phyloP scores from a whole-genome alignment of 169 alveolate genomes.

The Plasmodium blacklocki region DNA sequence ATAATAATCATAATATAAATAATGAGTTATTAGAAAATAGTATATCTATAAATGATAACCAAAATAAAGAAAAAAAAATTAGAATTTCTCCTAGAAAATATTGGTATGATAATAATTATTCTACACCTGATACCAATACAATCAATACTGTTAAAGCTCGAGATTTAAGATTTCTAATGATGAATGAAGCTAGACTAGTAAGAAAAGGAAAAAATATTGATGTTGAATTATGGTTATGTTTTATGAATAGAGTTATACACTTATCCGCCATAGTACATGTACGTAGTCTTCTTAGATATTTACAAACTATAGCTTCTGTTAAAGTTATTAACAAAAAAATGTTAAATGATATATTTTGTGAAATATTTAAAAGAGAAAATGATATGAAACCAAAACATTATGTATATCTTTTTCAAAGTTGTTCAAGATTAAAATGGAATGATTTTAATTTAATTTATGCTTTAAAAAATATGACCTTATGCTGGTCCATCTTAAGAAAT shows the following conservation, averaged over 20 bases:
- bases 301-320: slow-evolving; percentile 81
- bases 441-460: slow-evolving; percentile 82
- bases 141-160: slow-evolving; percentile 38
- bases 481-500: slow-evolving; percentile 86
- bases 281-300: slow-evolving; percentile 80
- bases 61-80: slow-evolving; percentile 47
- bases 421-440: slow-evolving; percentile 78
- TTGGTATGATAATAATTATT: slow-evolving; percentile 31
- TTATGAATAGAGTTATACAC: slow-evolving; percentile 75
- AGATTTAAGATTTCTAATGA: slow-evolving; percentile 65
- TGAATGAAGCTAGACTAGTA: slow-evolving; percentile 70
- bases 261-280: slow-evolving; percentile 75
- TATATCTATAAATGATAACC: not conserved
- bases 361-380: slow-evolving; percentile 78
- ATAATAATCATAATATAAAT: slow-evolving; percentile 16
- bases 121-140: slow-evolving; percentile 38
- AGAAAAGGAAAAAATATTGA: slow-evolving; percentile 63
- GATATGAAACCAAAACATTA: slow-evolving; percentile 87
- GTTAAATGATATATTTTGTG: slow-evolving; percentile 62
- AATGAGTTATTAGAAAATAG: slow-evolving; percentile 28
- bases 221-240: slow-evolving; percentile 69
- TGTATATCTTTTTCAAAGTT: slow-evolving; percentile 84
- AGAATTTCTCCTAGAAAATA: slow-evolving; percentile 48
- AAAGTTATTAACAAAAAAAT: slow-evolving; percentile 70
- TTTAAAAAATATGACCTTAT: slow-evolving; percentile 83